These are phyloP conservation scores for Emmonsia crescens DNA, from an alignment of 2,329 filamentous ascomycete genomes.

Conservation along the genomic window DNA sequence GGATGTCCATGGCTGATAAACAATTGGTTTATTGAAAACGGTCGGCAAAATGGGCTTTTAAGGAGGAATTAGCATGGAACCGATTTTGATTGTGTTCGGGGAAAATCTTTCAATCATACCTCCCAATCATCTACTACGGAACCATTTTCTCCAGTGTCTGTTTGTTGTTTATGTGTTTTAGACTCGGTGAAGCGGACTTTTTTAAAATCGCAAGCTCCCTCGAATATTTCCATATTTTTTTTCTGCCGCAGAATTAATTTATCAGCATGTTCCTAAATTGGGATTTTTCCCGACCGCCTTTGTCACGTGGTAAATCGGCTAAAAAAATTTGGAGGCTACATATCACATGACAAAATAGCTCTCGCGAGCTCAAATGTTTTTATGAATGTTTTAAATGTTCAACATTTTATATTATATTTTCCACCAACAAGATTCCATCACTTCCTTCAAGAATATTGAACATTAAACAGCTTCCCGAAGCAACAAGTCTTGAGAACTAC, in stretches of 20 bases:
- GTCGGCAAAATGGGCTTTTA: not conserved
- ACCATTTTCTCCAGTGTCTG: not conserved
- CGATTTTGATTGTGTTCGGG: not conserved
- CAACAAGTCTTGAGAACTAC: too few species aligned
- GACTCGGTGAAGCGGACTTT: not conserved
- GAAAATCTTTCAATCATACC: not conserved
- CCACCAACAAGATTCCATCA: too few species aligned
- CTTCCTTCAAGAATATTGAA: too few species aligned
- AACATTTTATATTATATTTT: too few species aligned
- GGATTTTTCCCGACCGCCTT: constrained; percentile 3
- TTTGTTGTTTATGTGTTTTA: not conserved
- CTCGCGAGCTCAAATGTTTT: too few species aligned
- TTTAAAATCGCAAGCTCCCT: not conserved
- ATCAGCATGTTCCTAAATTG: not conserved
- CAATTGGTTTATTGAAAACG: not conserved
- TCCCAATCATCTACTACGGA: not conserved
- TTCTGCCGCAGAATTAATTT: constrained; percentile 5
- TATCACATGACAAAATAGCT: too few species aligned
- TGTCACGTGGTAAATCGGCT: not conserved
- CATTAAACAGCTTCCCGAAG: too few species aligned
- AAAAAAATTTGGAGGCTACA: too few species aligned
- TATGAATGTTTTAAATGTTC: too few species aligned
- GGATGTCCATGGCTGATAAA: constrained; percentile 65
- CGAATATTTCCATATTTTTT: not conserved
- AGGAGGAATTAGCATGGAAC: not conserved